Evolutionary conservation across 208 protist genomes (phyloP), one percentile per base, ranked within the genome.

Genomic region (Acanthamoeba sp.): DNA sequence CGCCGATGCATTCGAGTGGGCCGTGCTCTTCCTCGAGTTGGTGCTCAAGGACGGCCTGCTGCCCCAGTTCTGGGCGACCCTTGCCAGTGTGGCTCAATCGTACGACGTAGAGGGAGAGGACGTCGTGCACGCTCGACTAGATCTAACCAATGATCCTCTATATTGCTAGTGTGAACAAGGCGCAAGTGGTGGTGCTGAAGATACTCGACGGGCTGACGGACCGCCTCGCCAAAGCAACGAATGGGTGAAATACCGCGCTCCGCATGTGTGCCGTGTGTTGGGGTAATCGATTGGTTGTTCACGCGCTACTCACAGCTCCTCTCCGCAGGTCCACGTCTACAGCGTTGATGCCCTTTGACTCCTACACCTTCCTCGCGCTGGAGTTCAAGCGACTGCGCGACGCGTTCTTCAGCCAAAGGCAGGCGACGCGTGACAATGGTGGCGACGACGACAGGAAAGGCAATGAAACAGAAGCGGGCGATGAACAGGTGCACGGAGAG

Each of bases 341-440:
- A 12, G 18, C 42, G 42, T 27, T 84, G 76, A 84, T 84, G 76
- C 76, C 76, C 12, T 12, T 52, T 6, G 40, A 52, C 0, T 84
- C 76, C 16, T 84, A 84, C 76, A 24, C 55, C 38, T 84, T 84
- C 42, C 76, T 84, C 6, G 76, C n/a, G 24, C 76, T 45, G 40
- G 76, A 84, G 27, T 84, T 84, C 76, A 84, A 84, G 76, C 34
- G 76, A 32, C 76, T 84, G 20, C 76, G 76, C 6, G 42, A 84
- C 14, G 38, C 16, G 40, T 84, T 84, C 42, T 84, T 84, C 42
- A 29, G 36, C 27, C 76, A 32, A 20, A 27, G 69, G 40, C 69
- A 78, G 40, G 69, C 1, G 57, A 1, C 27, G 24, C 10, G 24
- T 24, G 57, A 7, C 57, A 7, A 22, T 64, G 57, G 27, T 22